These are phyloP conservation scores for Solanum etuberosum DNA, from an alignment of 257 asterid genomes.

Conservation along the genomic window DNA sequence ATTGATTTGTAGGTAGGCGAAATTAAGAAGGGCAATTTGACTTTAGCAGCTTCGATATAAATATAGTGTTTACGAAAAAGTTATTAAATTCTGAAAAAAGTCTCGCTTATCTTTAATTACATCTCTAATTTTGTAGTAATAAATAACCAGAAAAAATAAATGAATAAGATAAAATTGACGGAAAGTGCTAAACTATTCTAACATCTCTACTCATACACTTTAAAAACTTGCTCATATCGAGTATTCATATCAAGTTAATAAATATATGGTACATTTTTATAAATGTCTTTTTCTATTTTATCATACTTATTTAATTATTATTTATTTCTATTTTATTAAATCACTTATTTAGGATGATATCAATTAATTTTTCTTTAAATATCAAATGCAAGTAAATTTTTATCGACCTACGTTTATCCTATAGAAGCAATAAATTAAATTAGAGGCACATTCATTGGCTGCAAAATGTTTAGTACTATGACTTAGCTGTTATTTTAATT, in stretches of 20 bases:
- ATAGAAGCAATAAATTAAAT: neutral
- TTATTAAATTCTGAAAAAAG: too few species aligned
- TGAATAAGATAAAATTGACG: neutral
- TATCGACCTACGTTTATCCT: neutral
- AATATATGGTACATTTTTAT: neutral
- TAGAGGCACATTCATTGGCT: neutral
- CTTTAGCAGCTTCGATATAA: neutral
- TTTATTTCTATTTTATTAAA: neutral
- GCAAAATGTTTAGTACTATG: neutral
- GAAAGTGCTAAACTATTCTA: too few species aligned
- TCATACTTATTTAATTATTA: neutral
- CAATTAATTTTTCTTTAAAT: neutral
- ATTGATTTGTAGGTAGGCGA: too few species aligned
- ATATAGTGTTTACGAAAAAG: too few species aligned
- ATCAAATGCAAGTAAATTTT: neutral
- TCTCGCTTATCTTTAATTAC: too few species aligned
- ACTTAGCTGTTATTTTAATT: neutral
- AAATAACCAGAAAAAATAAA: too few species aligned
- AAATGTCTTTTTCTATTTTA: neutral
- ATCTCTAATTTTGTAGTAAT: too few species aligned
- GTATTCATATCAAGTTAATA: neutral
- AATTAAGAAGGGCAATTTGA: neutral
- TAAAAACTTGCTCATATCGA: neutral
- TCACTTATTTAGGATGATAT: neutral
- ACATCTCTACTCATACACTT: neutral